phyloP scores from a whole-genome alignment of 2,329 filamentous ascomycete genomes.

The Nannizziopsis arthrosporioides region DNA sequence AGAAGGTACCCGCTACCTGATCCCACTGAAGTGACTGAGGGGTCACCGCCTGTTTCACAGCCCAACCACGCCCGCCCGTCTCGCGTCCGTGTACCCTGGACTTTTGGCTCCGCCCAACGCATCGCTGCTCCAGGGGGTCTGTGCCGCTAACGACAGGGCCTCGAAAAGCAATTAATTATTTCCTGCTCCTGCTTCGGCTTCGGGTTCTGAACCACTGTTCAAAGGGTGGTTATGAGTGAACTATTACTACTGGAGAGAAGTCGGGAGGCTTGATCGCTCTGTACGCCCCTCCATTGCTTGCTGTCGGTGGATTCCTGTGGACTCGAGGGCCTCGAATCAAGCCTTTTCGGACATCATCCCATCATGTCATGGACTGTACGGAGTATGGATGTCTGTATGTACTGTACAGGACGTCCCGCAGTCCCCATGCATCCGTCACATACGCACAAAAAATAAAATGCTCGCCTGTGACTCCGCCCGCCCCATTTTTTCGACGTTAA shows the following conservation, averaged over 20 bases:
- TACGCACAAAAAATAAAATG: no score
- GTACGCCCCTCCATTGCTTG: no score
- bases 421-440: no score
- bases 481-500: no score
- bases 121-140: neutral
- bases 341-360: neutral
- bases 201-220: neutral
- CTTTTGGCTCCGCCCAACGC: constrained; percentile 4
- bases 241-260: no score
- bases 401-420: no score
- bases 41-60: constrained; percentile 17
- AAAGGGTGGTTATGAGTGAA: neutral
- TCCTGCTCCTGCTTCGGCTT: no score
- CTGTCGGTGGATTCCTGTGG: neutral
- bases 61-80: constrained; percentile 8
- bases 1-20: constrained; percentile 14
- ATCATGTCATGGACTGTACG: no score
- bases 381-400: no score
- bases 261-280: no score
- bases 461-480: no score
- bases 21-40: constrained; percentile 15
- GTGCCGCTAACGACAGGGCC: neutral
- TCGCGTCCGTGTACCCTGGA: constrained; percentile 9
- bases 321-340: neutral
- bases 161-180: no score